phyloP scores from a whole-genome alignment of 441 rosid genomes.

The Manihot esculenta region DNA sequence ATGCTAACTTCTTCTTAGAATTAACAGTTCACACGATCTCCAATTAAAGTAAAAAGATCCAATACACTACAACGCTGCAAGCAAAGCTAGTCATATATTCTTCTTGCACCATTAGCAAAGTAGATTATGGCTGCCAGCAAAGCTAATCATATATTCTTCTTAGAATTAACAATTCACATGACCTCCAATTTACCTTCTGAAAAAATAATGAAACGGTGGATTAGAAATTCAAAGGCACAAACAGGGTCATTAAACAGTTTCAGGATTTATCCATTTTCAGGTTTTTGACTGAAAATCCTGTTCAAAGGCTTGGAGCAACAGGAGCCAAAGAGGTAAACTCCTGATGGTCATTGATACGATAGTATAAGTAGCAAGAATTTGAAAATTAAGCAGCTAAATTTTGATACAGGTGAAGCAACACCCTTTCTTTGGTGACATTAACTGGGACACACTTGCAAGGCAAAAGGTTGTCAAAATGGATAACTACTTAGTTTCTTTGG shows the following conservation, averaged over 20 bases:
- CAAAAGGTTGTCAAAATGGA: conserved; percentile 64
- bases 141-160: too few relatives aligned
- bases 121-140: not conserved
- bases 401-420: conserved; percentile 77
- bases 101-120: not conserved
- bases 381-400: conserved; percentile 25
- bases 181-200: not conserved
- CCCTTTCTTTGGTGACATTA: conserved; percentile 78
- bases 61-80: too few relatives aligned
- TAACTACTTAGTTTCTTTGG: not conserved
- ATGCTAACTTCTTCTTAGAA: not conserved
- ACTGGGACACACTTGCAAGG: conserved; percentile 94
- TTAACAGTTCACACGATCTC: too few relatives aligned
- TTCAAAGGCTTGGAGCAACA: conserved; percentile 88
- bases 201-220: not conserved
- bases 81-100: too few relatives aligned
- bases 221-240: not conserved
- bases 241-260: not conserved
- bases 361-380: conserved; percentile 3
- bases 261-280: not conserved
- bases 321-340: conserved; percentile 86
- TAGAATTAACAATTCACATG: too few relatives aligned
- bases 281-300: conserved; percentile 78
- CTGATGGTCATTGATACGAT: conserved; percentile 15
- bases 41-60: too few relatives aligned